phyloP scores from a whole-genome alignment of 2,329 filamentous ascomycete species.

The Plenodomus biglobosus region DNA sequence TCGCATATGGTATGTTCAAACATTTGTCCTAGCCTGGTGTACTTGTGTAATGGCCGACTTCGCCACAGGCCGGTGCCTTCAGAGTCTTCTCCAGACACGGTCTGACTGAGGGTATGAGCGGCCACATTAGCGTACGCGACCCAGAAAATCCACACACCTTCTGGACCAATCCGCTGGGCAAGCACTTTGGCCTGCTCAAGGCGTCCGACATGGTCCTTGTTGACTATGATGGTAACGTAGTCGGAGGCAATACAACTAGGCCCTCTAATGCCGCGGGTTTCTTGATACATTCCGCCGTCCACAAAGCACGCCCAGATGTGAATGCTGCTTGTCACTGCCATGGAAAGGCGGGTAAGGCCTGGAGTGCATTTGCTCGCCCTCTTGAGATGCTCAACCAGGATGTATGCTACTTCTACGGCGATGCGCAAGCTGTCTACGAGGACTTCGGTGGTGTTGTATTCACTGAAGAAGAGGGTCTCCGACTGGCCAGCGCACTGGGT shows the following conservation, averaged over 20 bases:
- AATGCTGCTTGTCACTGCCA: slow-evolving; percentile 71
- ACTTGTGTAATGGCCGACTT: background rate
- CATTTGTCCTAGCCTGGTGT: background rate
- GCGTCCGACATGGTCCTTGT: slow-evolving; percentile 69
- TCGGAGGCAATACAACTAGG: slow-evolving; percentile 62
- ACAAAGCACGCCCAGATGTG: slow-evolving; percentile 66
- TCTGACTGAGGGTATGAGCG: slow-evolving; percentile 68
- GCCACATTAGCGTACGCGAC: slow-evolving; percentile 68
- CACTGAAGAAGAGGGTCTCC: slow-evolving; percentile 63
- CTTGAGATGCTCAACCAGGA: slow-evolving; percentile 73
- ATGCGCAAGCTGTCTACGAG: slow-evolving; percentile 65
- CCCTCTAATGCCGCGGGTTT: slow-evolving; percentile 70
- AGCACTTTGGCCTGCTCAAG: slow-evolving; percentile 66
- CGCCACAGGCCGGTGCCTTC: slow-evolving; percentile 53
- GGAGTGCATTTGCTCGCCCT: slow-evolving; percentile 64
- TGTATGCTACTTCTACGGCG: slow-evolving; percentile 63
- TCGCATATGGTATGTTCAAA: slow-evolving; percentile 60
- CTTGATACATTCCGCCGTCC: slow-evolving; percentile 68
- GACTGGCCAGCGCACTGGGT: slow-evolving; percentile 65
- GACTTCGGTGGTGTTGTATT: slow-evolving; percentile 67
- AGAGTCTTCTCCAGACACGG: slow-evolving; percentile 66
- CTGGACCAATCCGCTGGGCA: slow-evolving; percentile 70
- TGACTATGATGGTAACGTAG: slow-evolving; percentile 62
- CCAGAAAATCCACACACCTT: slow-evolving; percentile 63
- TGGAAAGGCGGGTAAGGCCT: slow-evolving; percentile 66